Base-by-base conservation (phyloP, 176 grass and related monocot genomes). In the Rhynchospora breviuscula region DNA sequence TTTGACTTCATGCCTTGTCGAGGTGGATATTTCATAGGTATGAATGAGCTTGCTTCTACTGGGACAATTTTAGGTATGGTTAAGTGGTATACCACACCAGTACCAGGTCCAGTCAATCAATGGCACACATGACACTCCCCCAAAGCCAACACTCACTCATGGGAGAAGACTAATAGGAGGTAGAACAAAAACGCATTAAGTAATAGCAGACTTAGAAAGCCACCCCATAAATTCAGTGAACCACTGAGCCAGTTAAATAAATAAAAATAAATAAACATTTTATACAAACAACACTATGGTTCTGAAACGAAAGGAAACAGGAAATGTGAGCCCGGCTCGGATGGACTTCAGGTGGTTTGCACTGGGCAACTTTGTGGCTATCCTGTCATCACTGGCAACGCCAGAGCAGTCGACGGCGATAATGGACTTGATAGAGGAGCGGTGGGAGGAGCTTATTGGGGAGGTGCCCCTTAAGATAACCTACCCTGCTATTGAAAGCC, bases 261-360 rank as follows among this genome's bases (percentile, higher is more conserved):
- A 40, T 71, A 48, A 77, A 77, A 54, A 23, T 18, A 56, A 6
- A 22, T 10, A 78, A 78, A 78, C 22, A 15, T 57, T 54, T 78
- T 25, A 35, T 57, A 57, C 25, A 53, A 78, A 54, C 67, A 47
- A 33, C 49, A 78, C 14, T 78, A 57, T 8, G 6, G 1, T 78
- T 57, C 23, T 78, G 33, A 78, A 25, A 71, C 1, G 13, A 51
- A 33, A 8, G 53, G 7, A 35, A 78, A 29, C 47, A 82, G 80
- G 80, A 67, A 88, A 88, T 80, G 87, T 88, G 60, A 88, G 87
- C 49, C 87, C 87, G 7, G 87, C 87, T 9, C 63, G 87, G 40
- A 88, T 88, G 87, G 87, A 88, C 63, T 89, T 89, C 59, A 81
- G 84, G 15, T 89, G 88, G 88, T 86, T 89, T 53, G 84, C 84